Percentiles rank a stretch among this genome's conserved stretches.
phyloP scores from a whole-genome alignment of 2,329 filamentous ascomycete species.

The Eutypa lata region DNA sequence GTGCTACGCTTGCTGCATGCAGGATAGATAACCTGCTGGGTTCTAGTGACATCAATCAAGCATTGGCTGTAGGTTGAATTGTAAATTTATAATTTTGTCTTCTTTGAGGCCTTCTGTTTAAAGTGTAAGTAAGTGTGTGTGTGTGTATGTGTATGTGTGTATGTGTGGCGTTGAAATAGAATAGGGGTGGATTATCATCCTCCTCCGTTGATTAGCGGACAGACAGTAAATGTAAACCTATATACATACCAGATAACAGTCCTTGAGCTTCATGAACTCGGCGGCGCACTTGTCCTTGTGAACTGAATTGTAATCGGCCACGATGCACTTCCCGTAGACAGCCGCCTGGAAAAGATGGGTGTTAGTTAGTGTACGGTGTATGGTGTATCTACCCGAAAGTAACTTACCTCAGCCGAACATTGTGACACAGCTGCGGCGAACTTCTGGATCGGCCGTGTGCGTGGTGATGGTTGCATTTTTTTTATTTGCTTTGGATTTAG shows the following conservation, averaged over 20 bases:
- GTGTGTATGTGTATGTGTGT: constrained; percentile 5
- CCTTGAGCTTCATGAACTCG: constrained; percentile 81
- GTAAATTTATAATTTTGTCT: constrained; percentile 29
- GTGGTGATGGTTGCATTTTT: constrained; percentile 34
- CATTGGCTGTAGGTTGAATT: not conserved
- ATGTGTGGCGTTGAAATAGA: too few relatives aligned
- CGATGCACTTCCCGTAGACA: constrained; percentile 86
- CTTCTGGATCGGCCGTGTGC: constrained; percentile 50
- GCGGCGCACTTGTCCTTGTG: constrained; percentile 85
- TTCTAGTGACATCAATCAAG: too few relatives aligned
- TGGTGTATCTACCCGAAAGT: not conserved
- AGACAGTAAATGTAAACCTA: not conserved
- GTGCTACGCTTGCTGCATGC: too few relatives aligned
- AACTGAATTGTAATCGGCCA: constrained; percentile 84
- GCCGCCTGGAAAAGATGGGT: constrained; percentile 57
- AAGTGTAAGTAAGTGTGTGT: too few relatives aligned
- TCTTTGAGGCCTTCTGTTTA: constrained; percentile 49
- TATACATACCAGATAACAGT: constrained; percentile 75
- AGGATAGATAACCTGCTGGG: too few relatives aligned
- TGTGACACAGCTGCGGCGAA: constrained; percentile 52
- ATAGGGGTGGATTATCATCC: too few relatives aligned
- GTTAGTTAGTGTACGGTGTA: not conserved
- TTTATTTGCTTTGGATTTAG: too few relatives aligned
- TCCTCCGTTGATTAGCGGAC: too few relatives aligned
- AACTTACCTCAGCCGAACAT: constrained; percentile 52